Conservation (phyloP, 106 monocot species). For the Vanilla planifolia region DNA sequence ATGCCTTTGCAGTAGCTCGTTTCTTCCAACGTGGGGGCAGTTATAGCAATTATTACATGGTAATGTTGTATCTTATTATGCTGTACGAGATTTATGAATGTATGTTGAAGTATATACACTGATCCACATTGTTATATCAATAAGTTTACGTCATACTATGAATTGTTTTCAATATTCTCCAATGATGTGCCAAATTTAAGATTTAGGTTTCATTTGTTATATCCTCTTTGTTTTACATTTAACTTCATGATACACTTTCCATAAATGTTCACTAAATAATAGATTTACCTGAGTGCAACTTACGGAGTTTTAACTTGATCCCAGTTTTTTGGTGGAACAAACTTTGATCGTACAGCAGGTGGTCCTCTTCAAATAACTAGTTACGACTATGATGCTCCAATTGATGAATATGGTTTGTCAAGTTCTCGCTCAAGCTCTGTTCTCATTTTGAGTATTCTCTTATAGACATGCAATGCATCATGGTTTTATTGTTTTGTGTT, state of each 20-base stretch:
- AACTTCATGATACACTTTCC: background rate
- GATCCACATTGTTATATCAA: no score
- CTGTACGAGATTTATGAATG: background rate
- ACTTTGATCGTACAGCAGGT: slow-evolving; percentile 88
- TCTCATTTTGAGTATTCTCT: background rate
- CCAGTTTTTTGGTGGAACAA: slow-evolving; percentile 97
- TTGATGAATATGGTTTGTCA: slow-evolving; percentile 89
- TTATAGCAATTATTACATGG: slow-evolving; percentile 97
- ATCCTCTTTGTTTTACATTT: background rate
- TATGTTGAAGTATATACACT: no score
- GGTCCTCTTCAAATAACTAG: slow-evolving; percentile 91
- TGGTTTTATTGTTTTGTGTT: no score
- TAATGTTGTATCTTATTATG: slow-evolving; percentile 17
- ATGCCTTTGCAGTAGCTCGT: slow-evolving; percentile 93
- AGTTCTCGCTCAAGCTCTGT: slow-evolving; percentile 2
- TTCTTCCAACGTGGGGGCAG: slow-evolving; percentile 92
- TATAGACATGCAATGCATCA: background rate
- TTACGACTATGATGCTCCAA: slow-evolving; percentile 98
- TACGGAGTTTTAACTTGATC: slow-evolving; percentile 12
- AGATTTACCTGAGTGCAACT: slow-evolving; percentile 2
- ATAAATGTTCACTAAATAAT: background rate
- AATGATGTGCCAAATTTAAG: background rate
- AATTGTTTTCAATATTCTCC: no score
- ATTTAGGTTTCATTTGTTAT: background rate
- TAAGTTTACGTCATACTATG: no score